A percentile compares a stretch with the other conserved stretches of the same genome.
These are phyloP conservation scores for Neurospora intermedia DNA, from an alignment of 495 filamentous ascomycete species.

Conservation along the genomic window DNA sequence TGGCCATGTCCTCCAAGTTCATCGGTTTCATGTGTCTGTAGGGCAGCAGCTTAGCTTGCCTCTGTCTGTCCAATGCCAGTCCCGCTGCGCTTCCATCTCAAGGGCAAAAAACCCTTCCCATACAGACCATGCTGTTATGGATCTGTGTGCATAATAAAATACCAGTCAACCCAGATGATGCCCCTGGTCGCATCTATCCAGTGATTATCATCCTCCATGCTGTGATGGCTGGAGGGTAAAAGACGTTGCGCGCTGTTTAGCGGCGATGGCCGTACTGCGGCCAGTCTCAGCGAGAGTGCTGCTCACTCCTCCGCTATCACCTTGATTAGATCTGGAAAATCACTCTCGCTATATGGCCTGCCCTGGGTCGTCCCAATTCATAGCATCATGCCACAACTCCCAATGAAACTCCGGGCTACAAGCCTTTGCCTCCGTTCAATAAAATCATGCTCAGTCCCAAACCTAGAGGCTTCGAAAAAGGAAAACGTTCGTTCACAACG, in stretches of 20 bases:
- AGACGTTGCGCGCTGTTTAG: not conserved
- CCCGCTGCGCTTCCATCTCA: not conserved
- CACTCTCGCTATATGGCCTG: not conserved
- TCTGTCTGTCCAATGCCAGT: not conserved
- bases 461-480: constrained; percentile 8
- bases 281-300: not conserved
- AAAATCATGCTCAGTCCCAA: constrained; percentile 6
- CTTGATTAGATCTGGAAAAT: constrained; percentile 6
- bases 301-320: not conserved
- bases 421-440: constrained; percentile 4
- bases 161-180: not conserved
- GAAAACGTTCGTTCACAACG: constrained; percentile 7
- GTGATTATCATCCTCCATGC: not conserved
- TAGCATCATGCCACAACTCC: constrained; percentile 10
- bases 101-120: not conserved
- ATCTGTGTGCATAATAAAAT: not conserved
- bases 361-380: constrained; percentile 9
- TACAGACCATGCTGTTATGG: not conserved
- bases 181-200: constrained; percentile 6
- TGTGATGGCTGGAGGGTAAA: not conserved
- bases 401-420: constrained; percentile 7
- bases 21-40: not conserved
- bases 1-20: not conserved
- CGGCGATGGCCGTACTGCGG: not conserved
- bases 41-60: not conserved